phyloP scores from a whole-genome alignment of 2,329 filamentous ascomycete species.

The Nectriaceae sp. region DNA sequence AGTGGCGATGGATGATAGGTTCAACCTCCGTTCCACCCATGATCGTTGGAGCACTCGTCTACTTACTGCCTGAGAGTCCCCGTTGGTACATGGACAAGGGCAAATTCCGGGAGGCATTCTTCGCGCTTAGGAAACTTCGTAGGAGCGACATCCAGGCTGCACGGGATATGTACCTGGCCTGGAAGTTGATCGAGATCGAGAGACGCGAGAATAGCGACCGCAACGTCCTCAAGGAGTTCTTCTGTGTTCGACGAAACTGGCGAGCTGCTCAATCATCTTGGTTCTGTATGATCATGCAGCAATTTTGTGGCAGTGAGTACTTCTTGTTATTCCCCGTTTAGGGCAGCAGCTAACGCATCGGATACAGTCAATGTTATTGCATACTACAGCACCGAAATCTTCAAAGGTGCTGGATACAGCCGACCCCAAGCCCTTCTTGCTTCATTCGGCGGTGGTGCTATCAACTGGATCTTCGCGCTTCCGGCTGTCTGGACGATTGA shows the following conservation, averaged over 20 bases:
- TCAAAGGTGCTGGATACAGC: conserved; percentile 28
- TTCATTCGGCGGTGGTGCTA: conserved; percentile 39
- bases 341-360: conserved; percentile 40
- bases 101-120: conserved; percentile 44
- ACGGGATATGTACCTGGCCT: conserved; percentile 51
- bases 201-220: conserved; percentile 25
- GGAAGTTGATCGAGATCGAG: conserved; percentile 36
- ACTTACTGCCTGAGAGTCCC: conserved; percentile 59
- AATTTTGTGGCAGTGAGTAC: conserved; percentile 47
- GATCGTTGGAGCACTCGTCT: conserved; percentile 60
- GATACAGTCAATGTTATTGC: conserved; percentile 40
- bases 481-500: conserved; percentile 43
- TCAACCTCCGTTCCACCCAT: conserved; percentile 57
- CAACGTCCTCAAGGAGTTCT: conserved; percentile 29
- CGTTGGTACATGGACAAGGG: conserved; percentile 52
- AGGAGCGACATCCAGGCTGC: conserved; percentile 49
- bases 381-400: conserved; percentile 34
- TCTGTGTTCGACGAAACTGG: conserved; percentile 31
- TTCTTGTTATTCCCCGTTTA: conserved; percentile 11
- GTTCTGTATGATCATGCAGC: conserved; percentile 39
- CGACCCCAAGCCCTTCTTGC: conserved; percentile 32
- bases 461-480: conserved; percentile 51
- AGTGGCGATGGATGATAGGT: conserved; percentile 63
- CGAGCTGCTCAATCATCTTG: conserved; percentile 35
- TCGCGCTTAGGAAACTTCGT: conserved; percentile 47